Evolutionary conservation across 768 basidiomycete species (phyloP).

Genomic region (Phlebiopsis flavidoalba): DNA sequence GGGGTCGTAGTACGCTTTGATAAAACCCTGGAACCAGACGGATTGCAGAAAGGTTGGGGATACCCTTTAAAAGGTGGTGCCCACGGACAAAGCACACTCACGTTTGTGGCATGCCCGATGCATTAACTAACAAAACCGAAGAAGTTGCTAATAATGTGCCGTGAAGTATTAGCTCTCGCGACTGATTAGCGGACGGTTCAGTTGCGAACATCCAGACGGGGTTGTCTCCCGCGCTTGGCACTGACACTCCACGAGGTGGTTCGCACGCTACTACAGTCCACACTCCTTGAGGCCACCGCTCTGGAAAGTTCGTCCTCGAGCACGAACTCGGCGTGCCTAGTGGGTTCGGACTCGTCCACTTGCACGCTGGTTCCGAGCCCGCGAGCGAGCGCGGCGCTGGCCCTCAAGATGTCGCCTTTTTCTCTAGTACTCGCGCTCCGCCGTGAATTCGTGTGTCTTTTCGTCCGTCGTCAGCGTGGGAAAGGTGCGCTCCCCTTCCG

Average conservation of each 20-base stretch:
- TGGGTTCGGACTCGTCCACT: neutral
- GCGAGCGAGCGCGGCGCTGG: neutral
- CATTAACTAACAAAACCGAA: constrained; percentile 65
- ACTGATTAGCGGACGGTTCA: too few species aligned
- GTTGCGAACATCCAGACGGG: neutral
- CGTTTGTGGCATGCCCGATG: too few species aligned
- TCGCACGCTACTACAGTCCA: constrained; percentile 39
- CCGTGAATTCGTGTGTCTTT: constrained; percentile 4
- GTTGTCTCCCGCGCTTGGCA: neutral
- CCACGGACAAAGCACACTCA: constrained; percentile 35
- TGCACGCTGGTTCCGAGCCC: constrained; percentile 8
- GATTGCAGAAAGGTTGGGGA: too few species aligned
- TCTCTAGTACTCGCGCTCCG: constrained; percentile 5
- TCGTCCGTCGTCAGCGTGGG: constrained; percentile 6
- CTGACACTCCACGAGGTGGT: too few species aligned
- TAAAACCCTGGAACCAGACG: too few species aligned
- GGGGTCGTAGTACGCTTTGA: constrained; percentile 73
- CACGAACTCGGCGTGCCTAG: neutral
- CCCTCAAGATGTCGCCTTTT: constrained; percentile 8
- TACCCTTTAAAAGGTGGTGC: too few species aligned
- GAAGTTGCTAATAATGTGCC: too few species aligned
- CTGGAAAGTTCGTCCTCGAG: constrained; percentile 28
- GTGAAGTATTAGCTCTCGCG: too few species aligned
- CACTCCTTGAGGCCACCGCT: constrained; percentile 39
- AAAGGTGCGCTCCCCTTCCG: too few species aligned